These are phyloP conservation scores for Podaxis carcinomalis DNA, from an alignment of 768 basidiomycete species.

Conservation along the genomic window DNA sequence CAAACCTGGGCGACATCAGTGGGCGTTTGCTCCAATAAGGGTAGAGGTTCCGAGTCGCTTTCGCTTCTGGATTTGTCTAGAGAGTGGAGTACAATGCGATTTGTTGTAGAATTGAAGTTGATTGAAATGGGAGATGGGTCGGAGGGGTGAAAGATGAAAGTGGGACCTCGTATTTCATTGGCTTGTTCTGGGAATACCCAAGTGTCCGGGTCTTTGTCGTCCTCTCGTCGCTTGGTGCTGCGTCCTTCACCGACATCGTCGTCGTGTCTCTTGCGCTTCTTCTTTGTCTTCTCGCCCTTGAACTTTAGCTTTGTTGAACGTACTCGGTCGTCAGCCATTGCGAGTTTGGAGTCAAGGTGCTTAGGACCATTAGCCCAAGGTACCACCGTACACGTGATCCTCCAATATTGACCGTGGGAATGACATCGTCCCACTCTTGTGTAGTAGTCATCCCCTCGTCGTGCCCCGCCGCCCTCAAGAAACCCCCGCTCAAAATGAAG, in stretches of 20 bases:
- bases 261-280: slow-evolving; percentile 72
- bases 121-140: slow-evolving; percentile 74
- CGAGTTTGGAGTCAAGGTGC: not conserved
- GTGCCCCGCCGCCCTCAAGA: slow-evolving; percentile 61
- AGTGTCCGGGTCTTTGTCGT: slow-evolving; percentile 64
- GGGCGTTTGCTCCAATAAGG: slow-evolving; percentile 64
- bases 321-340: slow-evolving; percentile 40
- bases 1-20: slow-evolving; percentile 86
- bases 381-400: slow-evolving; percentile 28
- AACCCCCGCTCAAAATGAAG: slow-evolving; percentile 58
- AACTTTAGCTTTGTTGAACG: slow-evolving; percentile 80
- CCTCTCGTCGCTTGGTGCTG: slow-evolving; percentile 44
- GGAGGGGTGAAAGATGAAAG: slow-evolving; percentile 80
- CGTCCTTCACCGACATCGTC: slow-evolving; percentile 46
- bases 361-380: no score
- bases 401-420: slow-evolving; percentile 33
- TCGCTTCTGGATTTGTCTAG: slow-evolving; percentile 58
- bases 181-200: slow-evolving; percentile 77
- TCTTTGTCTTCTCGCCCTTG: slow-evolving; percentile 83
- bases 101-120: slow-evolving; percentile 75
- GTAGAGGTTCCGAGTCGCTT: slow-evolving; percentile 36
- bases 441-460: slow-evolving; percentile 29
- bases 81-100: slow-evolving; percentile 60
- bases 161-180: slow-evolving; percentile 80
- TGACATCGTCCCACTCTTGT: not conserved